phyloP scores from a whole-genome alignment of 495 filamentous ascomycete species.

The Penicillium macrosclerotiorum region DNA sequence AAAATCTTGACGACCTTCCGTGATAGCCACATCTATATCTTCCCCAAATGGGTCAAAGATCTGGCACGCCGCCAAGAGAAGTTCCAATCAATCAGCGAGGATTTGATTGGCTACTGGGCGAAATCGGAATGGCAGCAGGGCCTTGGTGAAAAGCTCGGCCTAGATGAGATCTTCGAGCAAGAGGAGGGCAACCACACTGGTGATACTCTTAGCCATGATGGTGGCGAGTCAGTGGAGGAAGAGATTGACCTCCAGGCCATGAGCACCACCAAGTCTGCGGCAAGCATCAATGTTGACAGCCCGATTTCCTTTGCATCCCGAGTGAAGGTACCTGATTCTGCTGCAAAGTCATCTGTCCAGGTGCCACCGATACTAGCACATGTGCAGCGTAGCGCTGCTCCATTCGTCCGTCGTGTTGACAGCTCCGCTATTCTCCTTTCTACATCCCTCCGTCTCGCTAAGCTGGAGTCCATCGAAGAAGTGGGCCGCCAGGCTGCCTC shows the following conservation, averaged over 20 bases:
- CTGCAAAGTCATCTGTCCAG: conserved; percentile 16
- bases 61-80: conserved; percentile 72
- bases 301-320: conserved; percentile 37
- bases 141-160: conserved; percentile 69
- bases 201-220: conserved; percentile 40
- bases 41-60: conserved; percentile 88
- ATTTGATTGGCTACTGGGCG: conserved; percentile 92
- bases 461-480: conserved; percentile 67
- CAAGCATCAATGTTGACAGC: conserved; percentile 6
- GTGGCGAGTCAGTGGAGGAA: conserved; percentile 50
- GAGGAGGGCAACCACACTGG: conserved; percentile 25
- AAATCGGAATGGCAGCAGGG: conserved; percentile 89
- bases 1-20: conserved; percentile 76
- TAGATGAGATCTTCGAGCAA: conserved; percentile 61
- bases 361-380: conserved; percentile 76
- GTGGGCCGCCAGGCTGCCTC: conserved; percentile 55
- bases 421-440: conserved; percentile 76
- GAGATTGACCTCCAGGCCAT: conserved; percentile 62
- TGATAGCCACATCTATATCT: conserved; percentile 89
- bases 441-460: conserved; percentile 82
- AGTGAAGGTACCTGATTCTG: conserved; percentile 24
- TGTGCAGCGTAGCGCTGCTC: conserved; percentile 55
- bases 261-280: conserved; percentile 52
- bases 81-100: conserved; percentile 85
- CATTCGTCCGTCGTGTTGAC: conserved; percentile 82